Base-by-base conservation (phyloP, 176 grass and related monocot species). In the Rhynchospora pubera region DNA sequence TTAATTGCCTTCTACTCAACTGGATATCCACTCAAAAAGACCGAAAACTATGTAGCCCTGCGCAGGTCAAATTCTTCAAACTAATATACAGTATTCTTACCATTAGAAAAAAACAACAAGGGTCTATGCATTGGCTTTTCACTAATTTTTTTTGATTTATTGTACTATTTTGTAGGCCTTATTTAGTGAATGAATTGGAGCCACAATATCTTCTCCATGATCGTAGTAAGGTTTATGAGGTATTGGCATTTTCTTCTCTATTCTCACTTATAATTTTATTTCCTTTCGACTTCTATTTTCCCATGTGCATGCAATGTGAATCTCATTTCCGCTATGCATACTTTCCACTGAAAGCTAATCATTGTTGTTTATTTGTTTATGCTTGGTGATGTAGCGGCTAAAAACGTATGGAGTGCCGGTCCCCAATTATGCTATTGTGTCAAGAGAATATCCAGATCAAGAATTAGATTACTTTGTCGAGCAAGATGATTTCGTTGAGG, bases 201-300 rank as follows among this genome's bases (percentile, higher is more conserved):
- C 85, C 92, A 18, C 92, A 97, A 69, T 87, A 97, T 61, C 89
- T 97, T 21, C 87, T 97, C 28, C 95, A 97, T 82, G 95, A 97
- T 64, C 90, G 95, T 79, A 92, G 89, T 61, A 97, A 94, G 87
- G 92, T 94, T 81, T 97, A 97, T 62, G 90, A 97, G 95, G 95
- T 97, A 94, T 84, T 84, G 22, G 16, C 32, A 79, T 51, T 32
- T 77, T 67, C 57, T 61, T 46, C 69, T 78, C 44, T 82, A 4
- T 22, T 19, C 16, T 55, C 23, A 71, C 69, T 28, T 80, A 14
- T n/a, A 19, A 32, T 55, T 56, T 82, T 24, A 45, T 68, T 24
- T 21, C 62, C 65, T 83, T 60, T 22, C 22, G 34, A 52, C 48
- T 83, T 69, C 12, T 72, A 58, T 57, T 32, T 75, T 87, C 26